Evolutionary conservation across 208 protist genomes (phyloP).

Genomic region (Crithidia brevicula): DNA sequence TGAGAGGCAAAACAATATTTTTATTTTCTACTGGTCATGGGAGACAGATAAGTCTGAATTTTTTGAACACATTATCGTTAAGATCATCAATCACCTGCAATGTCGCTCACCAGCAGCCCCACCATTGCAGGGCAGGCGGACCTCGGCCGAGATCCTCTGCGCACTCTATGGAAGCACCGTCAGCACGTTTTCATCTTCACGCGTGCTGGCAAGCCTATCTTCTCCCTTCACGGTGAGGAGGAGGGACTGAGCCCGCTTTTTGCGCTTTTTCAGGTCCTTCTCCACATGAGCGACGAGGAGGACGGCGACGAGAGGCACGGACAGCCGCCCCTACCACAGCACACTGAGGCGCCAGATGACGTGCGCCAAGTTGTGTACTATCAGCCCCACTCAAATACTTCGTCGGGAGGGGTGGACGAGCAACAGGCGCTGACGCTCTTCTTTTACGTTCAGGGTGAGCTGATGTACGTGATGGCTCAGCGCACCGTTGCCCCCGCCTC

Average conservation of each 20-base stretch:
- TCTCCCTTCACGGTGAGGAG: slow-evolving; percentile 70
- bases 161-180: slow-evolving; percentile 39
- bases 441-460: slow-evolving; percentile 51
- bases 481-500: slow-evolving; percentile 16
- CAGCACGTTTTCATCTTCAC: slow-evolving; percentile 90
- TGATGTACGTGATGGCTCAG: slow-evolving; percentile 61
- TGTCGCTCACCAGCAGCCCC: slow-evolving; percentile 2
- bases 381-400: neutral
- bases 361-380: slow-evolving; percentile 27
- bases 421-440: slow-evolving; percentile 44
- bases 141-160: neutral
- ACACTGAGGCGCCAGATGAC: slow-evolving; percentile 14
- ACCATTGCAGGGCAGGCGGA: neutral
- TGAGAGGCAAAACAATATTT: too few species aligned
- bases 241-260: slow-evolving; percentile 60
- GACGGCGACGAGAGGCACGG: neutral
- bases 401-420: neutral
- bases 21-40: too few species aligned
- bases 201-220: slow-evolving; percentile 86
- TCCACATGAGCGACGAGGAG: slow-evolving; percentile 36
- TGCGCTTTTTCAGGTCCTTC: slow-evolving; percentile 73
- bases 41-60: too few species aligned
- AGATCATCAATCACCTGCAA: too few species aligned
- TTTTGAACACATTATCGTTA: too few species aligned
- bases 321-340: neutral